Percentiles rank a stretch among this genome's conserved stretches.
Conservation (phyloP, 306 rosid genomes). For the Datisca glomerata region DNA sequence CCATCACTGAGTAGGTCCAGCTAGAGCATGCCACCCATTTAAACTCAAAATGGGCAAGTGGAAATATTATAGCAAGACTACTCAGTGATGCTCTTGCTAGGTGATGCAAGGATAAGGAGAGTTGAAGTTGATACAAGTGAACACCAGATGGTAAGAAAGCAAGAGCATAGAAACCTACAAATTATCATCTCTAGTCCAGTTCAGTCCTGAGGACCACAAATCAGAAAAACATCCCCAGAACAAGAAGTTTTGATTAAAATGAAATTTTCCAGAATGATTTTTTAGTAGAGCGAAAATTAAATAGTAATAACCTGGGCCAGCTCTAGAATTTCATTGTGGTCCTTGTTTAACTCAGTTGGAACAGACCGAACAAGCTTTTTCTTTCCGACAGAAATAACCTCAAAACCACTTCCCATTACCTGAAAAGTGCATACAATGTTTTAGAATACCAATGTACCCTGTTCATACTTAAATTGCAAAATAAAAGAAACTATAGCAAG, state of each 20-base stretch:
- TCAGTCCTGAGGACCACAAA: background rate
- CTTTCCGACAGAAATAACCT: conserved; percentile 89
- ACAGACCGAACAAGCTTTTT: conserved; percentile 90
- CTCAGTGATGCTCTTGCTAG: too few relatives aligned
- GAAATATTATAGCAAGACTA: too few relatives aligned
- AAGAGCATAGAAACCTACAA: background rate
- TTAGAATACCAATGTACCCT: conserved; percentile 9
- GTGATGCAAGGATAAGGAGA: too few relatives aligned
- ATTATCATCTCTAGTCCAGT: background rate
- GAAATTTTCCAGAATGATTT: too few relatives aligned
- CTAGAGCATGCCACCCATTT: too few relatives aligned
- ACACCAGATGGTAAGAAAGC: background rate
- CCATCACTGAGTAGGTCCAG: too few relatives aligned
- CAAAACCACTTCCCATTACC: conserved; percentile 89
- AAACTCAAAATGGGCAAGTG: too few relatives aligned
- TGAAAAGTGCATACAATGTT: conserved; percentile 23
- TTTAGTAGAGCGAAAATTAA: background rate
- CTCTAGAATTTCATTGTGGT: conserved; percentile 92
- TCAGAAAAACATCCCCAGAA: background rate
- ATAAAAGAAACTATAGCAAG: too few relatives aligned
- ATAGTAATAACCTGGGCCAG: conserved; percentile 68
- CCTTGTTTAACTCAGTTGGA: conserved; percentile 96
- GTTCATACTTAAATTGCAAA: too few relatives aligned
- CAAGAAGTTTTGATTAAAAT: too few relatives aligned
- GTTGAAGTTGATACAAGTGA: background rate